phyloP scores from a whole-genome alignment of 2,329 filamentous ascomycete genomes.

The Ceratocystis eucalypticola region DNA sequence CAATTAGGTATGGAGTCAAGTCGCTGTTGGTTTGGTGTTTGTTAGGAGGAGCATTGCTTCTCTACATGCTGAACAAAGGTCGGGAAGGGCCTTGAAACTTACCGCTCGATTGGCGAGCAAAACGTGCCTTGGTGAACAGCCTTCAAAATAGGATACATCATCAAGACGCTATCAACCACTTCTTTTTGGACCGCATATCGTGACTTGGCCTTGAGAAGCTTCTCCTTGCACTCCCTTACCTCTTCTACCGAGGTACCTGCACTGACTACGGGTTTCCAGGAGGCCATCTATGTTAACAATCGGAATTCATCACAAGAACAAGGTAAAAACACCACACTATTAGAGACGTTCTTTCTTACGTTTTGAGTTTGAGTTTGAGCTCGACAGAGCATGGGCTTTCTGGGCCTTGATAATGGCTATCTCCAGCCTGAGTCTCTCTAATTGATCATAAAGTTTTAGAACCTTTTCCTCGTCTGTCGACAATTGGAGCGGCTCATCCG shows the following conservation, averaged over 20 bases:
- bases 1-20: slow-evolving; percentile 50
- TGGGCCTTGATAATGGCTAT: slow-evolving; percentile 48
- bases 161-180: slow-evolving; percentile 54
- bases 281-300: neutral
- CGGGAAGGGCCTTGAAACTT: slow-evolving; percentile 21
- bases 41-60: neutral
- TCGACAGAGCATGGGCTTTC: slow-evolving; percentile 18
- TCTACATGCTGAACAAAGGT: neutral
- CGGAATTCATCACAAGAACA: too few species aligned
- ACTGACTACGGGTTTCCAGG: neutral
- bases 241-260: slow-evolving; percentile 35
- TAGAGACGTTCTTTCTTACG: slow-evolving; percentile 9
- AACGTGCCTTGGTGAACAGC: slow-evolving; percentile 57
- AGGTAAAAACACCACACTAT: neutral
- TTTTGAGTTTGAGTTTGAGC: neutral
- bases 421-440: slow-evolving; percentile 60
- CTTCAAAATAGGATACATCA: slow-evolving; percentile 62
- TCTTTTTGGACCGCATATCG: slow-evolving; percentile 56
- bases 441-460: slow-evolving; percentile 55
- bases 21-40: slow-evolving; percentile 35
- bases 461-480: slow-evolving; percentile 53
- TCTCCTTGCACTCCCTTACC: slow-evolving; percentile 45
- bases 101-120: slow-evolving; percentile 56
- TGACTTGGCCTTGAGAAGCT: slow-evolving; percentile 56
- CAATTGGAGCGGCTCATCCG: slow-evolving; percentile 35